Evolutionary conservation across 1,139 yeast genomes (phyloP), one percentile per base, ranked within the genome.

Genomic region (Lodderomyces parapsilosis): DNA sequence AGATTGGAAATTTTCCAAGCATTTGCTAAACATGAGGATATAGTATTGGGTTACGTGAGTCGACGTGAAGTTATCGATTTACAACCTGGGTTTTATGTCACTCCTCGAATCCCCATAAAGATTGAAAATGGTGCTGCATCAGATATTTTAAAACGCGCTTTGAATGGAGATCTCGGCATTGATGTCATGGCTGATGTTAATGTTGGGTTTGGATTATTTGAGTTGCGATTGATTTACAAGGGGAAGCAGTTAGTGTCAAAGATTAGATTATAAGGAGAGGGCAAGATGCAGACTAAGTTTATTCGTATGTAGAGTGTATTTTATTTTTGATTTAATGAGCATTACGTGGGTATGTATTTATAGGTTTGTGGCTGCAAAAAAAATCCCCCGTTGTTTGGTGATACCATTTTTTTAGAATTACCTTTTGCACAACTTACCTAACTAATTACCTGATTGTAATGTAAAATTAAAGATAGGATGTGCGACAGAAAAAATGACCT

Each of bases 101-200:
- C 82, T 4, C 77, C 75, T 2, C 59, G 72, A 39, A 63, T 78
- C 3, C 81, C 84, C 1, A 65, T 81, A 19, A 65, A 65, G 28
- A 65, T 74, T 41, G 65, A 71, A 7, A 63, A 61, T 14, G 83
- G 83, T 0, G 40, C 43, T 11, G 40, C 46, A 8, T 67, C 71
- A 49, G 80, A 75, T 38, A 60, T 79, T 5, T 55, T 81, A 24
- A 63, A 71, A 39, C 66, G 65, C 43, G 81, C 81, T 0, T 44
- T 80, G 27, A 73, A 78, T 50, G 81, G 82, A 2, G 66, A 74
- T 19, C 60, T 81, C 24, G 58, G 60, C 6, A 71, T 80, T n/a
- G 71, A 74, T 33, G 72, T 76, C 10, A 51, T 56, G 23, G 80
- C 82, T 0, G 60, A 65, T 25, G 59, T 80, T 44, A 60, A 57